Evolutionary conservation across 306 rosid genomes (phyloP), one percentile per base, ranked within the genome.

Genomic region (Oemleria cerasiformis): DNA sequence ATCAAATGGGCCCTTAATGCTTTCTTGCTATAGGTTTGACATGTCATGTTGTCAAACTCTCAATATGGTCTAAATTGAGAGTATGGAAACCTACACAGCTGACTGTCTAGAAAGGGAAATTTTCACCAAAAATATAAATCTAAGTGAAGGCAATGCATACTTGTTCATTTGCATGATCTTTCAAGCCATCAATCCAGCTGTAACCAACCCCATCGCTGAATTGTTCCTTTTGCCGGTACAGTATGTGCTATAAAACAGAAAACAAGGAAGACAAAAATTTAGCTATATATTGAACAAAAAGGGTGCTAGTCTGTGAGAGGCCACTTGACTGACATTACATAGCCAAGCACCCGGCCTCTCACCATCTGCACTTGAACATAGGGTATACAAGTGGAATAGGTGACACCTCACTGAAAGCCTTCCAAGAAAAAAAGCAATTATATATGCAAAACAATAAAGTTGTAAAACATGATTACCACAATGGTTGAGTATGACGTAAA

Each of bases 121-220:
- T 53, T 55, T 53, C 19, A 16, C 42, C 23, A 16, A 55, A 60
- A 17, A 21, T 25, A 9, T 54, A 20, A 40, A 25, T 53, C 20
- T 21, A 73, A 65, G 17, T 66, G 58, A 69, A 58, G 70, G 45
- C 17, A 39, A 65, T 17, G 73, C 86, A n/a, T 83, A 94, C 99
- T 74, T 88, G 99, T 65, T 74, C 55, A 72, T 84, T 79, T 39
- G 99, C 91, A 73, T 94, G 97, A 56, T 89, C 96, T 77, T 88
- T 94, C 82, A 94, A 80, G 75, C 96, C 96, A 54, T 94, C 99
- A 77, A 94, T 94, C 99, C 99, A 94, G 81, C 96, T 89, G 86
- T 94, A 94, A 51, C 99, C 99, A 5, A 94, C 99, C 50, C 99
- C 99, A 56, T 94, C 97, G 69, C 97, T 94, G 79, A 94, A 94